Evolutionary conservation across 148 eudicot genomes (phyloP).

Genomic region (Amaranthus hypochondriacus): DNA sequence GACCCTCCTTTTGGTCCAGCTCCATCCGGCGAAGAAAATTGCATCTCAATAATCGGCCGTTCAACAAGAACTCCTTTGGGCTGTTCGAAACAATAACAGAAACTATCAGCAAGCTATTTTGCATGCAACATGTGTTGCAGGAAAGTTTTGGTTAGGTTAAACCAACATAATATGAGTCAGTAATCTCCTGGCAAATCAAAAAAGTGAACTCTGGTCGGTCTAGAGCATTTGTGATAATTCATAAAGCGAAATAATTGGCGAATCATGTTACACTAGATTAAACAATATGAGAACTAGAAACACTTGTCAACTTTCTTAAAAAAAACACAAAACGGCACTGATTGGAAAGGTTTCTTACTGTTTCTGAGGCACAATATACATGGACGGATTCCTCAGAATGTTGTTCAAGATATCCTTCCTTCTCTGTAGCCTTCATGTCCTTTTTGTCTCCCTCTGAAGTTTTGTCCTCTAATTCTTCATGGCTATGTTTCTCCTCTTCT

Average conservation of each 20-base stretch:
- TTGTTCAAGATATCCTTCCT: slow-evolving; percentile 22
- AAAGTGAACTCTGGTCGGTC: too few relatives aligned
- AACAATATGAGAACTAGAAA: too few relatives aligned
- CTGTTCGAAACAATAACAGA: slow-evolving; percentile 33
- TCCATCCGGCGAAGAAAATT: slow-evolving; percentile 45
- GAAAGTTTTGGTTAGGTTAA: too few relatives aligned
- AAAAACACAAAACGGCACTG: not conserved
- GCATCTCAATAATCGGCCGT: slow-evolving; percentile 36
- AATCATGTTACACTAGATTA: too few relatives aligned
- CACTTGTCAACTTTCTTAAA: too few relatives aligned
- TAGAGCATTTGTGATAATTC: too few relatives aligned
- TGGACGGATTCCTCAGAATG: slow-evolving; percentile 22
- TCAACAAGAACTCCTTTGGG: slow-evolving; percentile 56
- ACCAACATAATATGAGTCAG: too few relatives aligned
- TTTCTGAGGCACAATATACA: slow-evolving; percentile 31
- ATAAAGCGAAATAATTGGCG: too few relatives aligned
- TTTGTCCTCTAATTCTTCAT: slow-evolving; percentile 8
- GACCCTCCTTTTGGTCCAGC: slow-evolving; percentile 24
- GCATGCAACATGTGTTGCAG: too few relatives aligned
- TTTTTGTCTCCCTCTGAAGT: slow-evolving; percentile 22
- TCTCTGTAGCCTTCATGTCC: slow-evolving; percentile 16
- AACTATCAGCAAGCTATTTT: slow-evolving; percentile 4
- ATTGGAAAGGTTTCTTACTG: slow-evolving; percentile 30
- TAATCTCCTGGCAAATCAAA: too few relatives aligned
- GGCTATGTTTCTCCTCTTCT: slow-evolving; percentile 23